phyloP scores from a whole-genome alignment of 108 stramenopile species.

The Pelagomonas calceolata region DNA sequence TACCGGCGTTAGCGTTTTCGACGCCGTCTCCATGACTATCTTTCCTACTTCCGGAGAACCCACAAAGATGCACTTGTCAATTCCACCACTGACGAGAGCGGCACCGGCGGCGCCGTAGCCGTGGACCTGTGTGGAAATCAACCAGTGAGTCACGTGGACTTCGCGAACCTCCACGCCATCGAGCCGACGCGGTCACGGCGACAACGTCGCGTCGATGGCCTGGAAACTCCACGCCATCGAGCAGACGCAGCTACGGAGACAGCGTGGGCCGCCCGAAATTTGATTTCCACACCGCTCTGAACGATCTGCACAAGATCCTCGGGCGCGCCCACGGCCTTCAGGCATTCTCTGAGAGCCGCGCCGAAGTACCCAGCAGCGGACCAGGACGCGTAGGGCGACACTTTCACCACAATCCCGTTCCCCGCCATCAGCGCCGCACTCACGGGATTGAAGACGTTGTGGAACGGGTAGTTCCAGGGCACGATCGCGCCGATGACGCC shows the following conservation, averaged over 20 bases:
- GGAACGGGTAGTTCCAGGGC: conserved; percentile 99
- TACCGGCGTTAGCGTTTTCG: conserved; percentile 81
- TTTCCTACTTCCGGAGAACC: conserved; percentile 84
- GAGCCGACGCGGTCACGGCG: too few species aligned
- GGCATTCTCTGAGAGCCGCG: conserved; percentile 15
- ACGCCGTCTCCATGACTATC: conserved; percentile 78
- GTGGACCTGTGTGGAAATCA: too few species aligned
- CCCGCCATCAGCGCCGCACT: conserved; percentile 85
- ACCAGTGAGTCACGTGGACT: too few species aligned
- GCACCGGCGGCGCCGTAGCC: conserved; percentile 84
- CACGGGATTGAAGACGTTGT: conserved; percentile 93
- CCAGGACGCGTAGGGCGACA: conserved; percentile 48
- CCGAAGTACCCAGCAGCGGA: background rate
- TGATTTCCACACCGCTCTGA: conserved; percentile 33
- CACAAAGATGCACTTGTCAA: conserved; percentile 97
- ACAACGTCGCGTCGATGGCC: too few species aligned
- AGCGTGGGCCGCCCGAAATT: too few species aligned
- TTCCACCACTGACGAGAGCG: conserved; percentile 71
- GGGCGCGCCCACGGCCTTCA: conserved; percentile 25
- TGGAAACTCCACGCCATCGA: too few species aligned
- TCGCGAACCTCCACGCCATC: too few species aligned
- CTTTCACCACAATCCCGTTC: conserved; percentile 92
- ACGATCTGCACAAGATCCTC: conserved; percentile 22
- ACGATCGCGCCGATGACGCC: conserved; percentile 94
- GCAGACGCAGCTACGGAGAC: too few species aligned